These are phyloP conservation scores for Clohesyomyces aquaticus DNA, from an alignment of 495 filamentous ascomycete species.

Conservation along the genomic window DNA sequence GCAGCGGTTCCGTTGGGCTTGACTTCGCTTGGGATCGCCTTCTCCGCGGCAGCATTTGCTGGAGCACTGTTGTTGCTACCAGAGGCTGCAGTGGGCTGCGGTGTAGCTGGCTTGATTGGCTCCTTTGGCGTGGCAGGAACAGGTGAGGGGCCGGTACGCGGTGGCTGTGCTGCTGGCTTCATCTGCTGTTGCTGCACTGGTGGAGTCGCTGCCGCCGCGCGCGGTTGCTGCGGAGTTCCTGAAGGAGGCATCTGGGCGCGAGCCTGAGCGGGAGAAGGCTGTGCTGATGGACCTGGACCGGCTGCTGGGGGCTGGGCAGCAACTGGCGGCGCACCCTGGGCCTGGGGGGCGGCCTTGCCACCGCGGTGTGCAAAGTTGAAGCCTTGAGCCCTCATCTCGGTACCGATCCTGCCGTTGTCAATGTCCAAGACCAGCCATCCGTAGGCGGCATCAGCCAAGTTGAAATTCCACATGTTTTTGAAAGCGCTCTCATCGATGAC, in stretches of 20 bases:
- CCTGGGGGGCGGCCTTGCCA: constrained; percentile 53
- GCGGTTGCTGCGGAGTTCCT: constrained; percentile 44
- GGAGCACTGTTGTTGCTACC: constrained; percentile 43
- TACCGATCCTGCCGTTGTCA: constrained; percentile 91
- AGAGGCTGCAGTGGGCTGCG: constrained; percentile 51
- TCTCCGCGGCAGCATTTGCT: constrained; percentile 45
- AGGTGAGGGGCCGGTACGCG: constrained; percentile 52
- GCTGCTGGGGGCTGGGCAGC: constrained; percentile 35
- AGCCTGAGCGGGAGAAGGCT: constrained; percentile 50
- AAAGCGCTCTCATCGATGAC: constrained; percentile 98
- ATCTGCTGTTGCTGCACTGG: constrained; percentile 52
- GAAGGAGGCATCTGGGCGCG: constrained; percentile 39
- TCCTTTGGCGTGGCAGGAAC: constrained; percentile 54
- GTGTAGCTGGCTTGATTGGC: constrained; percentile 57
- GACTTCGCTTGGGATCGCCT: constrained; percentile 43
- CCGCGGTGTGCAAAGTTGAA: constrained; percentile 98
- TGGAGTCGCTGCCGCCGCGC: constrained; percentile 44
- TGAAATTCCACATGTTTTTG: constrained; percentile 99
- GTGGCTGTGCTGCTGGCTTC: constrained; percentile 58
- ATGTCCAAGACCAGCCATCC: constrained; percentile 94
- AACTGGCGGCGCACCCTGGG: constrained; percentile 41
- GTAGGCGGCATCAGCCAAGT: constrained; percentile 95
- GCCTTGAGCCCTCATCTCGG: constrained; percentile 96
- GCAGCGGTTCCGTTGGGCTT: constrained; percentile 49
- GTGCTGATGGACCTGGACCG: constrained; percentile 37